Conservation (phyloP, 1,284 basidiomycete species). For the Polyporus tsugae region DNA sequence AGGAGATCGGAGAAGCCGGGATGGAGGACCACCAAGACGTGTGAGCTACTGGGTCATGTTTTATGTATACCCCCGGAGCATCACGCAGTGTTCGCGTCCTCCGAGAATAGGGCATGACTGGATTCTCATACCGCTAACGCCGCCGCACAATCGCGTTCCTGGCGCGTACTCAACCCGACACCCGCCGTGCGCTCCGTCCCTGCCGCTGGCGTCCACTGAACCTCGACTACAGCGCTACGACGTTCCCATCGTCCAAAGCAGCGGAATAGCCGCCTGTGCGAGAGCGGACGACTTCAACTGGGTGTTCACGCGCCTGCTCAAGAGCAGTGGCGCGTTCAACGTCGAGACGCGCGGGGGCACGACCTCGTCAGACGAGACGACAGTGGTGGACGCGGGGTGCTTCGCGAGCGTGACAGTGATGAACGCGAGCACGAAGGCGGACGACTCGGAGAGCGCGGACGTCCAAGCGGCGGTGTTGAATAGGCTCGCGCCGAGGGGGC, state of each 20-base stretch:
- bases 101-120: too few species aligned
- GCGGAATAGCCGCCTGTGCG: constrained; percentile 40
- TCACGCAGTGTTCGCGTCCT: background rate
- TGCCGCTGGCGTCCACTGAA: constrained; percentile 52
- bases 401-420: constrained; percentile 57
- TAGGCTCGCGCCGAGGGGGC: constrained; percentile 37
- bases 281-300: constrained; percentile 49
- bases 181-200: constrained; percentile 45
- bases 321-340: constrained; percentile 44
- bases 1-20: background rate
- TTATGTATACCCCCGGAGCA: background rate
- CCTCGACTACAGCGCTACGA: constrained; percentile 57
- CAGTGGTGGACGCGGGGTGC: constrained; percentile 43
- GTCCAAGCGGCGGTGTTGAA: constrained; percentile 50
- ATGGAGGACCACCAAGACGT: background rate
- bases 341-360: constrained; percentile 53
- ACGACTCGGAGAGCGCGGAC: constrained; percentile 49
- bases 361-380: constrained; percentile 44
- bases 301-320: constrained; percentile 52
- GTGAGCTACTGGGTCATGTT: background rate
- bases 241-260: constrained; percentile 33
- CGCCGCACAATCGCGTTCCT: too few species aligned
- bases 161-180: background rate
- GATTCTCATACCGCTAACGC: too few species aligned
- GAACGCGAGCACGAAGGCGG: constrained; percentile 51